phyloP scores from a whole-genome alignment of 306 rosid genomes.

The Malus fusca region DNA sequence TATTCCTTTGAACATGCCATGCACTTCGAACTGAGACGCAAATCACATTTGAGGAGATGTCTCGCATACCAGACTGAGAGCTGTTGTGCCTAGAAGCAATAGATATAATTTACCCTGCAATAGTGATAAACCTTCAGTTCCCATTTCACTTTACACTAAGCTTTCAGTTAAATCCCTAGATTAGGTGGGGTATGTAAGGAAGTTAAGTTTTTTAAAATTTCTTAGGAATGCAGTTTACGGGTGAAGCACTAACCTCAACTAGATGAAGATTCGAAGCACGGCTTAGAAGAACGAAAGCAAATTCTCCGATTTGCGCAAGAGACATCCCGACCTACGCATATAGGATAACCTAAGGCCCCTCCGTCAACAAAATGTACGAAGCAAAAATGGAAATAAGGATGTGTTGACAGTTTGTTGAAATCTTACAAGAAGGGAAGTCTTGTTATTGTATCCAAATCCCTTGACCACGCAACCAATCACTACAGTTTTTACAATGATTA shows the following conservation, averaged over 20 bases:
- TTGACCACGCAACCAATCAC: constrained; percentile 75
- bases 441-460: constrained; percentile 91
- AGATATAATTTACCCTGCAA: constrained; percentile 87
- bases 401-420: constrained; percentile 15
- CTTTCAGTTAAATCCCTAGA: not conserved
- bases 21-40: not conserved
- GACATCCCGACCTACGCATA: constrained; percentile 94
- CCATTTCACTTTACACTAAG: not conserved
- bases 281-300: constrained; percentile 92
- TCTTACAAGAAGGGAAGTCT: constrained; percentile 89
- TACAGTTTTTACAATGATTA: constrained; percentile 68
- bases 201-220: not conserved
- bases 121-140: constrained; percentile 11
- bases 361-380: constrained; percentile 34
- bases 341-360: constrained; percentile 51
- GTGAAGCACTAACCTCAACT: constrained; percentile 66
- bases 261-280: constrained; percentile 98
- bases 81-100: constrained; percentile 89
- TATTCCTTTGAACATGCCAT: not conserved
- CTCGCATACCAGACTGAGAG: constrained; percentile 84
- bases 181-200: not conserved
- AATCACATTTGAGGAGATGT: not conserved
- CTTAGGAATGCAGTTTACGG: not conserved
- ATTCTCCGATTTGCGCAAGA: constrained; percentile 95
- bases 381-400: constrained; percentile 22